Base-by-base conservation (phyloP, 2,329 filamentous ascomycete genomes). In the Fusarium brachygibbosum region DNA sequence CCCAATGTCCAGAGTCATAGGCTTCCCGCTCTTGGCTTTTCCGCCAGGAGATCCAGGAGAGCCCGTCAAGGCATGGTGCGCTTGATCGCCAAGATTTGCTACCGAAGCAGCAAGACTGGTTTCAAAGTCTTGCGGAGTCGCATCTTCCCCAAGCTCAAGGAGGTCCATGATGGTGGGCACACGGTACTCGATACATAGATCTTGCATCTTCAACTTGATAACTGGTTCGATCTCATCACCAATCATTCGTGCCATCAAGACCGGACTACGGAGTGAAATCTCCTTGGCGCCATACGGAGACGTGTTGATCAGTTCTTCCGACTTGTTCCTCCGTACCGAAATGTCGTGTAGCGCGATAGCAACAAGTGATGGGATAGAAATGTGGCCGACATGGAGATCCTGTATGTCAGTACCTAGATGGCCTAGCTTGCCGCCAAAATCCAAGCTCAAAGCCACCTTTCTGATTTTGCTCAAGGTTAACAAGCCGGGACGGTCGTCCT, bases 171-270 rank as follows among this genome's bases (percentile, higher is more conserved):
- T 79, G 0, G 92, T 93, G 0, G 93, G 87, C 6, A 98, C 92
- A 17, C 91, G 91, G 77, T 99, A 99, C 76, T 99, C 97, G n/a
- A 93, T 79, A 62, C 89, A 91, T 6, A 97, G 72, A 65, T 97
- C 94, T 78, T 92, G 92, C 41, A 98, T 81, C 76, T 97, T 97
- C 60, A 98, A 79, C 77, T 97, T 97, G 70, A 98, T 84, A 9
- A 93, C 90, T 0, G 97, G 95, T 68, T 98, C 95, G 81, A 97
- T 93, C 76, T 98, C 95, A 76, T 98, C 94, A 0, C 93, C 93
- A 69, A 99, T 92, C 81, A 97, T 92, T 50, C 96, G 88, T 62
- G 92, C 88, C 90, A 97, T 97, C 54, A 98, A 78, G 68, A 94
- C 93, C 2, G 81, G 80, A 6, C 74, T 71, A 40, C 67, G 72